Base-by-base conservation (phyloP, 306 rosid genomes). In the Morella rubra region DNA sequence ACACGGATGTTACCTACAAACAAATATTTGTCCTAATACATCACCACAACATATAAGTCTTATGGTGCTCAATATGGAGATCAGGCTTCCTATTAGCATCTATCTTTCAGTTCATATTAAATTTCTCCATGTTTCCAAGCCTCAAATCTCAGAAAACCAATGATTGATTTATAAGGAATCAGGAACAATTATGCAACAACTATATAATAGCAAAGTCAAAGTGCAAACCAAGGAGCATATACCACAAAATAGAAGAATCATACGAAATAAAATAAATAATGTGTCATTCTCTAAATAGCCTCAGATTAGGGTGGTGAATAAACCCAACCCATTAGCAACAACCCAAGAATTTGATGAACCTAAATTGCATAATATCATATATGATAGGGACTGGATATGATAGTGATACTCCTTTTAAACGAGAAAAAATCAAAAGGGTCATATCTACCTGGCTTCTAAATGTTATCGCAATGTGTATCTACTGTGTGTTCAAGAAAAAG, bases 281-380 rank as follows among this genome's bases (percentile, higher is more conserved):
- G 10, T 41, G 47, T 40, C 37, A 65, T 65, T 41, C 70, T 65
- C 22, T 65, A 13, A 64, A 64, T 7, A 22, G 3, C 5, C 16
- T 37, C 41, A 16, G 12, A 37, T 61, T 64, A 16, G 1, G 7
- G 44, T 37, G 15, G 8, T 18, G 7, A 54, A 2, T 15, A n/a
- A 5, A 16, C 24, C n/a, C n/a, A n/a, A n/a, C n/a, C 37, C 24
- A 54, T 5, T 54, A 54, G 69, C 9, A 37, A 62, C 46, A 40
- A 62, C n/a, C 45, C 69, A 62, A 62, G 18, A 40, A 62, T 15
- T 62, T 62, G 44, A 60, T 24, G 44, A 60, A 60, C 67, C 44
- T 60, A 60, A 14, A 60, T 12, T 27, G 42, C 44, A 60, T 37
- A 3, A 12, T 60, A 12, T 10, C 42, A 22, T 16, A 60, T 24